These are phyloP conservation scores for Eimeria zaria DNA, from an alignment of 169 alveolate genomes.

Conservation along the genomic window DNA sequence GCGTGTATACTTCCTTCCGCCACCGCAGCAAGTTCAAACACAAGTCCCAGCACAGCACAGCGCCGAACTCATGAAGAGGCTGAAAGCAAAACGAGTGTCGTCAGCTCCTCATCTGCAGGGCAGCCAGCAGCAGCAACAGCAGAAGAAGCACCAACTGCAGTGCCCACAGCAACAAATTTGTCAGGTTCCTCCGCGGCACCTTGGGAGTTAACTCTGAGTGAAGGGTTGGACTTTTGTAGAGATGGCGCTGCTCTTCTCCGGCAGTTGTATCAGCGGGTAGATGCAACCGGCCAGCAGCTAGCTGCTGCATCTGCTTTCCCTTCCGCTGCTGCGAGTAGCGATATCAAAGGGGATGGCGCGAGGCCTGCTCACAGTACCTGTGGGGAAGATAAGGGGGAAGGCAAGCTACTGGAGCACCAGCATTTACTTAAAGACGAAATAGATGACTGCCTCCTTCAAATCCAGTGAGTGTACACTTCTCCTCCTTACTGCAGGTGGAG, in stretches of 20 bases:
- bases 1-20: neutral
- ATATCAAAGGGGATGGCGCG: neutral
- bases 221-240: constrained; percentile 29
- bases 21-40: neutral
- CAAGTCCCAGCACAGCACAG: neutral
- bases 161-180: neutral
- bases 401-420: neutral
- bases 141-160: neutral
- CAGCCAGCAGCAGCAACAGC: neutral
- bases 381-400: neutral
- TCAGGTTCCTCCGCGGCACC: neutral
- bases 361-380: neutral
- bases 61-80: neutral
- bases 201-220: constrained; percentile 16
- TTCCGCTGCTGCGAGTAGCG: neutral
- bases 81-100: neutral
- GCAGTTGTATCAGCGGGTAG: constrained; percentile 3
- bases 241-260: constrained; percentile 41
- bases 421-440: constrained; percentile 17
- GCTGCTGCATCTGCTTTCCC: neutral
- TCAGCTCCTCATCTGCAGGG: neutral
- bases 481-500: neutral
- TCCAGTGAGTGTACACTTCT: neutral
- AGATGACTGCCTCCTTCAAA: constrained; percentile 4
- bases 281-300: constrained; percentile 34